phyloP scores from a whole-genome alignment of 164 flowering plant species.

The Vitis labrusca region DNA sequence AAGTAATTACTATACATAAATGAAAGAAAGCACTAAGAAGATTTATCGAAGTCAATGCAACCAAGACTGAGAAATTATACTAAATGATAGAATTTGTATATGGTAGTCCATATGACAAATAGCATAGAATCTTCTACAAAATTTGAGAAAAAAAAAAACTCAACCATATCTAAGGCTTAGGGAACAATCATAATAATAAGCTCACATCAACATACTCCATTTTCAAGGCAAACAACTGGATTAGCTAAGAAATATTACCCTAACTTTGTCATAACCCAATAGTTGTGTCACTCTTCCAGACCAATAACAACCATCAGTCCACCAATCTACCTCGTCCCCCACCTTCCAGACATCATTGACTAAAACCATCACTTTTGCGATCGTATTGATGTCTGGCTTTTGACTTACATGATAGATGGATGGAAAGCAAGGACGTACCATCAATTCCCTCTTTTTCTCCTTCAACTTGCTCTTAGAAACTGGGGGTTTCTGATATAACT shows the following conservation, averaged over 20 bases:
- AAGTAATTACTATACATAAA: no score
- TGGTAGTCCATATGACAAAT: no score
- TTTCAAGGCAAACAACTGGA: not conserved
- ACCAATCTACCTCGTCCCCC: conserved; percentile 92
- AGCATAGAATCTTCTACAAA: no score
- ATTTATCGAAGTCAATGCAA: no score
- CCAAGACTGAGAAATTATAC: no score
- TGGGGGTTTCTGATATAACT: conserved; percentile 33
- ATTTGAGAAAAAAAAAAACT: no score
- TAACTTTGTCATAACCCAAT: conserved; percentile 41
- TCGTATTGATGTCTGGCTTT: conserved; percentile 26
- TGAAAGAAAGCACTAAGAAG: no score
- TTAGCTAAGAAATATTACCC: conserved; percentile 37
- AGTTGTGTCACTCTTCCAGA: conserved; percentile 52
- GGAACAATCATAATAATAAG: no score
- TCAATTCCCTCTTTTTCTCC: conserved; percentile 35
- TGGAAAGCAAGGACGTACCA: conserved; percentile 86
- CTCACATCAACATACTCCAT: no score
- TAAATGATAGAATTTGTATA: no score
- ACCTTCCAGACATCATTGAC: conserved; percentile 57
- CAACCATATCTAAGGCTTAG: no score
- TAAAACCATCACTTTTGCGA: conserved; percentile 48
- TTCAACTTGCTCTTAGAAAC: conserved; percentile 8
- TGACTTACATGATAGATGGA: conserved; percentile 35
- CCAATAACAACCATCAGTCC: conserved; percentile 65